Base-by-base conservation (phyloP, 2,329 filamentous ascomycete species). In the Aphanocladium album region DNA sequence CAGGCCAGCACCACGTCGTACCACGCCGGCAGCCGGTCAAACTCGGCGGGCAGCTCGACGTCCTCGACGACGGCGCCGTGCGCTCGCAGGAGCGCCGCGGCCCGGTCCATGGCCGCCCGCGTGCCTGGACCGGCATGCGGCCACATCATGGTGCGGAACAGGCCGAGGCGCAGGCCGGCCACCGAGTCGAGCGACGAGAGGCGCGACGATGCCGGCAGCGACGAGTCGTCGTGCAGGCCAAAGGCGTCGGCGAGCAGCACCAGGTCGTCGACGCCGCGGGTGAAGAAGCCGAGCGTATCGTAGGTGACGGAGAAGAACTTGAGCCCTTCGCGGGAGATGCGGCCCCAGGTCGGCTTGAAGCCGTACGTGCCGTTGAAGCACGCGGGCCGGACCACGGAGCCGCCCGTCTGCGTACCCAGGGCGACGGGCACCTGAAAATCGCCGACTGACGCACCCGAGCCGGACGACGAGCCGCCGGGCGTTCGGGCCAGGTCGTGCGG, bases 401-500 rank as follows among this genome's bases (percentile, higher is more conserved):
- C 87, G 2, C 82, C 83, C 0, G 87, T 90, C 67, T 90, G 87
- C 0, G 86, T 88, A 0, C 86, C 87, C 0, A 90, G 72, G 0
- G 74, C 80, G 12, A 89, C 66, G 0, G 86, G 83, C 0, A 80
- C 80, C 63, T 89, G 87, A 57, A 82, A 81, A 64, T 89, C 87
- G 7, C 76, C 86, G 0, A 90, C 86, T 0, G 84, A 86, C 0
- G 87, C 86, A 0, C 78, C 87, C 0, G 86, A 89, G 0, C 88
- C 87, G 0, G 85, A 84, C 0, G 85, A 89, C 0, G 86, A 89
- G 50, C 87, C 87, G 1, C 87, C 87, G 0, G 87, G 87, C 0
- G 87, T 89, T 5, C 88, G 80, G 0, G 77, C 79, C 1, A 75
- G 70, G 68, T 90, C 86, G 64, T 91, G 90, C 0, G 87, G 84